These are phyloP conservation scores for Globisporangium takayamanum DNA, from an alignment of 352 stramenopile genomes.

Conservation along the genomic window DNA sequence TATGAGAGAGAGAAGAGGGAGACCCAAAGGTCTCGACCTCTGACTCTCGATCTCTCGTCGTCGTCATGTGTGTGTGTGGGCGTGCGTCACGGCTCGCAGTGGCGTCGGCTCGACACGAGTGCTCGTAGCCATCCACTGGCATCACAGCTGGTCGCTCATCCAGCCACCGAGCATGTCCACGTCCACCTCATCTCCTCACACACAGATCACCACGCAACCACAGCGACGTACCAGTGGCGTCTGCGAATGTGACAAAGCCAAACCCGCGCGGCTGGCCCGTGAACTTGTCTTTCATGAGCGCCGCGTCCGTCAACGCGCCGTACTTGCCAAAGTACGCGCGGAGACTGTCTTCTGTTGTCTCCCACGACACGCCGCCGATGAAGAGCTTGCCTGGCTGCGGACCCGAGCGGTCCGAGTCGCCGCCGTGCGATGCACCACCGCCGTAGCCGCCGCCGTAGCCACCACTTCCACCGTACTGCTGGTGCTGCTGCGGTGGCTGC, in stretches of 20 bases:
- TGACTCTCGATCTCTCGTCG: no score
- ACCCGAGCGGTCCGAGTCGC: constrained; percentile 8
- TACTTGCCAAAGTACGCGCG: constrained; percentile 88
- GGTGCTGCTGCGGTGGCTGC: constrained; percentile 8
- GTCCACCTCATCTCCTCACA: not conserved
- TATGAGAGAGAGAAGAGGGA: no score
- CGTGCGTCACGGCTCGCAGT: no score
- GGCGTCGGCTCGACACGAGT: not conserved
- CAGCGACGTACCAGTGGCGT: constrained; percentile 58
- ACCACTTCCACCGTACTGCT: constrained; percentile 5
- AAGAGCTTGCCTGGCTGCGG: constrained; percentile 83
- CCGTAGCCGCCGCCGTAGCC: constrained; percentile 7
- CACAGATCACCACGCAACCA: constrained; percentile 3
- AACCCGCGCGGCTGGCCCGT: constrained; percentile 89
- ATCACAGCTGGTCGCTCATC: not conserved
- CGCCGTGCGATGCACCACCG: constrained; percentile 4
- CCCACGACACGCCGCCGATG: constrained; percentile 88
- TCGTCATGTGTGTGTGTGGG: no score
- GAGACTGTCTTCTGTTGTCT: constrained; percentile 91
- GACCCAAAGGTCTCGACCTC: no score
- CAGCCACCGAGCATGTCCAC: not conserved
- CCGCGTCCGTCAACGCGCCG: constrained; percentile 77
- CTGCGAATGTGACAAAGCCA: constrained; percentile 92
- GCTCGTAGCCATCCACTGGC: no score
- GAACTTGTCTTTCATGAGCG: constrained; percentile 92